Evolutionary conservation across 148 eudicot genomes (phyloP).

Genomic region (Dianthus caryophyllus): DNA sequence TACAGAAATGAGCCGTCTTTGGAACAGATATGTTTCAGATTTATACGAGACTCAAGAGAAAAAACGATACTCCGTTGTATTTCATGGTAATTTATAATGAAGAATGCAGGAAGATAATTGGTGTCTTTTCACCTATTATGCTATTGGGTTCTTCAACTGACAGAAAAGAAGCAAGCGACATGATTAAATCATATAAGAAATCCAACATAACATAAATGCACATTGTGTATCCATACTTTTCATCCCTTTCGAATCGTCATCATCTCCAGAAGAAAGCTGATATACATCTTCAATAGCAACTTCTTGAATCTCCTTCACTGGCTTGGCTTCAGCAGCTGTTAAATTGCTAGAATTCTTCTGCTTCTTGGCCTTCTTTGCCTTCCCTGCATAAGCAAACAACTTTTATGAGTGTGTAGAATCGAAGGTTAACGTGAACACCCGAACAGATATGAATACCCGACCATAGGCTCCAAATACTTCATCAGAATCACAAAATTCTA

Average conservation of each 20-base stretch:
- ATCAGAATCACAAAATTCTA: neutral
- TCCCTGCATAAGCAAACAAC: slow-evolving; percentile 28
- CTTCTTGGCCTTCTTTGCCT: slow-evolving; percentile 37
- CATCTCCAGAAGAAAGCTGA: slow-evolving; percentile 77
- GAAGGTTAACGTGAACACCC: neutral
- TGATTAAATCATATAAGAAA: neutral
- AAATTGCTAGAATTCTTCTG: slow-evolving; percentile 30
- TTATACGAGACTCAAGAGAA: neutral
- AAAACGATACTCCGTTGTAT: neutral
- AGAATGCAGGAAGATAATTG: neutral
- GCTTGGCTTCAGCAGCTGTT: slow-evolving; percentile 27
- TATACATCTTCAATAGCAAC: slow-evolving; percentile 36
- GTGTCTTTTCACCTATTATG: neutral
- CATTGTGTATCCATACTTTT: slow-evolving; percentile 49
- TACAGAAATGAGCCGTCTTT: neutral
- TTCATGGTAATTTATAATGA: neutral
- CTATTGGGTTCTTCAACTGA: neutral
- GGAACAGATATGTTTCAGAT: neutral
- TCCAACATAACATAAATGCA: slow-evolving; percentile 4
- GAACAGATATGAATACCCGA: neutral
- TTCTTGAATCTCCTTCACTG: slow-evolving; percentile 29
- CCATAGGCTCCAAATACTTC: neutral
- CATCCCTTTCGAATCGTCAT: slow-evolving; percentile 75
- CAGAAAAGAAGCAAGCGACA: slow-evolving; percentile 7
- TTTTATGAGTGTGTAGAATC: neutral